Conservation (phyloP, 2,329 filamentous ascomycete genomes). For the Fusarium lateritium region DNA sequence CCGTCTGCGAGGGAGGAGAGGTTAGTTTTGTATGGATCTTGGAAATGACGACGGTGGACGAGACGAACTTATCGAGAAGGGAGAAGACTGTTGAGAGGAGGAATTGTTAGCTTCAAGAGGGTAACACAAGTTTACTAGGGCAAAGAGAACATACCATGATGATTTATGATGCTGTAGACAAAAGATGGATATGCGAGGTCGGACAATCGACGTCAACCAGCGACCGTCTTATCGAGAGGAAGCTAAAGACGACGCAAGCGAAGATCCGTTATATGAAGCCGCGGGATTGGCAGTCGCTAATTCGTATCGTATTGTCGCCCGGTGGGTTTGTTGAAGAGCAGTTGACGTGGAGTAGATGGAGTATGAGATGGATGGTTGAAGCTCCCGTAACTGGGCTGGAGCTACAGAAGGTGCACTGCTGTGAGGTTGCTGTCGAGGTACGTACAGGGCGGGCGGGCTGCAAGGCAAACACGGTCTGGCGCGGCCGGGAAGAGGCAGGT, state of each 20-base stretch:
- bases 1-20: conserved; percentile 68
- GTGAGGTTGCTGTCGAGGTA: conserved; percentile 38
- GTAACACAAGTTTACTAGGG: background rate
- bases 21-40: conserved; percentile 28
- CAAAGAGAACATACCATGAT: conserved; percentile 50
- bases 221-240: conserved; percentile 29
- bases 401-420: conserved; percentile 41
- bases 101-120: conserved; percentile 49
- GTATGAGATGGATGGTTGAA: conserved; percentile 42
- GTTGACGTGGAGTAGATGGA: conserved; percentile 40
- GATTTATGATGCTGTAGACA: conserved; percentile 31
- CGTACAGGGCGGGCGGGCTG: conserved; percentile 37
- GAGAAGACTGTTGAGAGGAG: conserved; percentile 76
- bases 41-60: conserved; percentile 9
- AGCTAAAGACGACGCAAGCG: conserved; percentile 11
- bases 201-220: conserved; percentile 46
- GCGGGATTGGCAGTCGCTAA: conserved; percentile 10
- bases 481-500: conserved; percentile 51
- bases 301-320: conserved; percentile 23
- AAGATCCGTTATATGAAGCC: conserved; percentile 5
- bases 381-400: conserved; percentile 40
- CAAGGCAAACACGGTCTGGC: conserved; percentile 63
- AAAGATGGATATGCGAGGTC: conserved; percentile 41
- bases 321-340: conserved; percentile 15
- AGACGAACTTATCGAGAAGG: conserved; percentile 92